Evolutionary conservation across 805 yeast species (phyloP).

Genomic region (Nakazawaea siamensis): DNA sequence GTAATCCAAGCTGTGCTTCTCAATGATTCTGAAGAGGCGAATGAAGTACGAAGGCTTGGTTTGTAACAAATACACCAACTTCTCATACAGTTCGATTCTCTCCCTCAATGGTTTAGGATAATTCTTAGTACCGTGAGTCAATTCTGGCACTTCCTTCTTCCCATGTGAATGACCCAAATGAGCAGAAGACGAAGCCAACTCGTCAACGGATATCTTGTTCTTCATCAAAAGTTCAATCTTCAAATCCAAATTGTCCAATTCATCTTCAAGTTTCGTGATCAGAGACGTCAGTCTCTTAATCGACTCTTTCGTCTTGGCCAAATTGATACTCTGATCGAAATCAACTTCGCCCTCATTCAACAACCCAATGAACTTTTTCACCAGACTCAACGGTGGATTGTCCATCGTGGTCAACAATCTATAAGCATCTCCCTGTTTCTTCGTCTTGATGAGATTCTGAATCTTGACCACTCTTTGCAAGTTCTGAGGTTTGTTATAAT

Average conservation of each 20-base stretch:
- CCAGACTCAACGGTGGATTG: conserved; percentile 73
- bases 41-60: conserved; percentile 72
- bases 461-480: conserved; percentile 55
- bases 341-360: conserved; percentile 68
- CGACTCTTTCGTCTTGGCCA: conserved; percentile 58
- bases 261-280: conserved; percentile 66
- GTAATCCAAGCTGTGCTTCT: conserved; percentile 15
- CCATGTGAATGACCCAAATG: conserved; percentile 15
- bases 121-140: not conserved
- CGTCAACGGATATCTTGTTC: conserved; percentile 73
- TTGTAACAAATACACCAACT: conserved; percentile 74
- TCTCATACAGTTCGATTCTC: conserved; percentile 63
- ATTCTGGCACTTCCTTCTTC: conserved; percentile 5
- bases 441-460: conserved; percentile 67
- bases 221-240: conserved; percentile 72
- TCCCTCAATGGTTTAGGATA: conserved; percentile 34
- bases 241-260: conserved; percentile 67
- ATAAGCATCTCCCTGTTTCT: conserved; percentile 65
- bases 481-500: conserved; percentile 44
- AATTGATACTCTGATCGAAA: conserved; percentile 62
- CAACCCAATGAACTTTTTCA: conserved; percentile 68
- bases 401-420: conserved; percentile 56
- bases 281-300: conserved; percentile 62
- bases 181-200: conserved; percentile 35
- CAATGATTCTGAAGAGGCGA: conserved; percentile 33